Evolutionary conservation across 768 basidiomycete genomes (phyloP).

Genomic region (Auriscalpium orientale): DNA sequence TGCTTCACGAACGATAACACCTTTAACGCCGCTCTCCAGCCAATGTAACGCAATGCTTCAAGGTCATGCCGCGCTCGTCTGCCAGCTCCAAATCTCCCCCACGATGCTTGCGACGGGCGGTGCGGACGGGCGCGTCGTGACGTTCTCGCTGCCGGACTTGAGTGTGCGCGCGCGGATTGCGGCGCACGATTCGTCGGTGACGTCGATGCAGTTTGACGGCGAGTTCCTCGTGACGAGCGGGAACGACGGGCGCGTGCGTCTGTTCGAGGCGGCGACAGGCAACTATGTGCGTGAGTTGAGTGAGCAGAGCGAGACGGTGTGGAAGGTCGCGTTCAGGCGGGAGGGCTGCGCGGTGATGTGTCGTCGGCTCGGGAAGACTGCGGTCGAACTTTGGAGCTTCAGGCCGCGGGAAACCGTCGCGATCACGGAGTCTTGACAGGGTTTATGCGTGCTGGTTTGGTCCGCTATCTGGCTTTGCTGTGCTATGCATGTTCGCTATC

Average conservation of each 20-base stretch:
- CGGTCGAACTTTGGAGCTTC: slow-evolving; percentile 84
- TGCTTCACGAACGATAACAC: neutral
- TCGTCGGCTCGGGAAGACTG: slow-evolving; percentile 71
- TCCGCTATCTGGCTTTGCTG: too few species aligned
- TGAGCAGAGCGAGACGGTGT: slow-evolving; percentile 73
- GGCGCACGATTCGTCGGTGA: slow-evolving; percentile 85
- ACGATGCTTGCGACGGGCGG: slow-evolving; percentile 89
- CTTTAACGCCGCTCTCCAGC: neutral
- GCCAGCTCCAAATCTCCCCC: slow-evolving; percentile 26
- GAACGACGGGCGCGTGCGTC: slow-evolving; percentile 74
- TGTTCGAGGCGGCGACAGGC: slow-evolving; percentile 65
- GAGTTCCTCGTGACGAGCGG: slow-evolving; percentile 79
- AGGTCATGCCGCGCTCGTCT: slow-evolving; percentile 15
- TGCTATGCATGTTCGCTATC: too few species aligned
- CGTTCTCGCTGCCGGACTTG: slow-evolving; percentile 32
- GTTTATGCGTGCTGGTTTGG: too few species aligned
- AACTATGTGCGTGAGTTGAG: slow-evolving; percentile 68
- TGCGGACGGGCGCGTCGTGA: slow-evolving; percentile 77
- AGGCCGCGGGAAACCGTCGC: slow-evolving; percentile 30
- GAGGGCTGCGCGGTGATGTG: slow-evolving; percentile 78
- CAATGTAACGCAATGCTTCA: slow-evolving; percentile 14
- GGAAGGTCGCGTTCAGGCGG: slow-evolving; percentile 74
- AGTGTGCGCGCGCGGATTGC: slow-evolving; percentile 55
- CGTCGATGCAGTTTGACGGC: slow-evolving; percentile 80
- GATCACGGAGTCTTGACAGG: too few species aligned